Conservation (phyloP, 2,329 filamentous ascomycete genomes). For the Corinectria fuckeliana region DNA sequence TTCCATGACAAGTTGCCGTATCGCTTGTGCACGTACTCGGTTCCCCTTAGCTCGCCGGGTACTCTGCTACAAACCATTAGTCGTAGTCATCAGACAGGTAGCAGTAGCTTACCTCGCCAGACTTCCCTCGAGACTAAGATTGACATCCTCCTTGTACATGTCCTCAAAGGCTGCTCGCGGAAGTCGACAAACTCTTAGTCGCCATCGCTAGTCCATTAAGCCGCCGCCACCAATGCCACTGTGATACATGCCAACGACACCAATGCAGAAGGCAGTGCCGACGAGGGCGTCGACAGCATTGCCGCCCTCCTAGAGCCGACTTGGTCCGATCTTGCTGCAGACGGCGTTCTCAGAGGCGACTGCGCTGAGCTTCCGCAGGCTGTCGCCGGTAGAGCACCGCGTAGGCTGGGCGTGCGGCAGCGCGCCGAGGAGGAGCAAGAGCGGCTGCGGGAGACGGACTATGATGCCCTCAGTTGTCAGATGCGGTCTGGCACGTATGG, state of each 20-base stretch:
- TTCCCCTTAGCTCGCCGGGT: constrained; percentile 74
- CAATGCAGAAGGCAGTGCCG: constrained; percentile 69
- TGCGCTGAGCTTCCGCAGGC: too few relatives aligned
- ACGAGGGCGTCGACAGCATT: constrained; percentile 73
- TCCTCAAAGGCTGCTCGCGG: too few relatives aligned
- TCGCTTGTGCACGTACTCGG: constrained; percentile 74
- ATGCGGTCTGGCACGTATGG: too few relatives aligned
- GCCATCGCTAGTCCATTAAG: too few relatives aligned
- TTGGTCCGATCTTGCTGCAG: constrained; percentile 65
- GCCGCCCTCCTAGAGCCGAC: constrained; percentile 63
- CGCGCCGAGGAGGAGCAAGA: too few relatives aligned
- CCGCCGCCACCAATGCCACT: too few relatives aligned
- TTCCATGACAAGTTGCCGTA: constrained; percentile 71
- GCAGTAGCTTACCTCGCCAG: constrained; percentile 67
- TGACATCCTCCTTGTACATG: constrained; percentile 61
- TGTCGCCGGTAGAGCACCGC: too few relatives aligned
- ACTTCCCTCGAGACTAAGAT: constrained; percentile 70
- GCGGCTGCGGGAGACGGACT: too few relatives aligned
- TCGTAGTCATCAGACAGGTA: fast-evolving
- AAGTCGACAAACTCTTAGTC: too few relatives aligned
- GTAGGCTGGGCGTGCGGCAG: too few relatives aligned
- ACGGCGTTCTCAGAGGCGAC: constrained; percentile 66
- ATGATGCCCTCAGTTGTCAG: too few relatives aligned
- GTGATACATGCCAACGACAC: too few relatives aligned
- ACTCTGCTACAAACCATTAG: constrained; percentile 56